A percentile compares a stretch with the other conserved stretches of the same genome.
These are phyloP conservation scores for Botryosphaeria agaves DNA, from an alignment of 2,329 filamentous ascomycete genomes.

Conservation along the genomic window DNA sequence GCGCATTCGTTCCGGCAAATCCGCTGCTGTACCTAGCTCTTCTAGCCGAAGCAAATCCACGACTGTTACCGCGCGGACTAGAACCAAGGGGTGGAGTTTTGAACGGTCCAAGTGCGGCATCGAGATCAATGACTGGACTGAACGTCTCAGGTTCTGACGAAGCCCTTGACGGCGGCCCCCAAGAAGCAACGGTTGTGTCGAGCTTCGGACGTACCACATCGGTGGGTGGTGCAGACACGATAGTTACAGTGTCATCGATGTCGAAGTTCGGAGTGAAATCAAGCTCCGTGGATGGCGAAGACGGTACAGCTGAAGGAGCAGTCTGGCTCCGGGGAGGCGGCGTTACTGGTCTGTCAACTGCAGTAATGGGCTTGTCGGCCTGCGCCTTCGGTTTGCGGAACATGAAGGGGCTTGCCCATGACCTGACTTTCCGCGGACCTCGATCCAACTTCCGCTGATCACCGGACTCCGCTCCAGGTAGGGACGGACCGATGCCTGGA, in stretches of 20 bases:
- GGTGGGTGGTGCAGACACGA: slow-evolving; percentile 17
- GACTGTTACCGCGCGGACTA: slow-evolving; percentile 36
- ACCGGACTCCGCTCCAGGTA: too few relatives aligned
- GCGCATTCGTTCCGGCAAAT: slow-evolving; percentile 50
- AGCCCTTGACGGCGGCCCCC: not conserved
- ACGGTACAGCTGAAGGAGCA: slow-evolving; percentile 12
- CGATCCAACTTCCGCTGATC: slow-evolving; percentile 3
- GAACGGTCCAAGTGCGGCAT: slow-evolving; percentile 83
- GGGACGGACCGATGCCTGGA: too few relatives aligned
- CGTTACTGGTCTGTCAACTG: slow-evolving; percentile 15
- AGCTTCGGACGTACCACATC: slow-evolving; percentile 10
- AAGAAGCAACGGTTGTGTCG: slow-evolving; percentile 12
- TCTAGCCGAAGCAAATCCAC: slow-evolving; percentile 27
- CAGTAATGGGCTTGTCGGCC: slow-evolving; percentile 9
- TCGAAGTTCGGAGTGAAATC: slow-evolving; percentile 22
- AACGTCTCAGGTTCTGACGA: slow-evolving; percentile 34
- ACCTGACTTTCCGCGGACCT: slow-evolving; percentile 53
- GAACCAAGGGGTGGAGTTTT: slow-evolving; percentile 61
- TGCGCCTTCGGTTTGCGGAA: slow-evolving; percentile 41
- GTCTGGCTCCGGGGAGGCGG: not conserved
- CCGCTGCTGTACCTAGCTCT: slow-evolving; percentile 63
- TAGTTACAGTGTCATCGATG: slow-evolving; percentile 22
- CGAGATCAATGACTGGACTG: slow-evolving; percentile 78
- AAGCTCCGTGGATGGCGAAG: slow-evolving; percentile 25
- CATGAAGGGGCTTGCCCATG: slow-evolving; percentile 51